Base-by-base conservation (phyloP, 306 rosid species). In the Malus sylvestris region DNA sequence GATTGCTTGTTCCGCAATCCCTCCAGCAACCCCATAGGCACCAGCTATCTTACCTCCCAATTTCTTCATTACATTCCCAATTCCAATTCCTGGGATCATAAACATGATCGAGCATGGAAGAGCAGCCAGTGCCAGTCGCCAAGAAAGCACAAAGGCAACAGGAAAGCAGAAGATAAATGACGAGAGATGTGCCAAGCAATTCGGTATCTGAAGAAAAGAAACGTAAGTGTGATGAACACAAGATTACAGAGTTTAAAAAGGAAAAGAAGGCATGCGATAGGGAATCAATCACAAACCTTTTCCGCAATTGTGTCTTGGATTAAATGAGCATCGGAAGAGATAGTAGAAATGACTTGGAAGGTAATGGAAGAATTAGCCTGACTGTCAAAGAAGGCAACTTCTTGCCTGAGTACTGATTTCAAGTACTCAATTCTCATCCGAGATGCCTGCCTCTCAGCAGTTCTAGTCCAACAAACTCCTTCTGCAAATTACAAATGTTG, bases 381-480 rank as follows among this genome's bases (percentile, higher is more conserved):
- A 66, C 62, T 87, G 80, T 80, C 96, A 19, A 92, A 92, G 85
- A 87, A 92, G 58, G 93, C 89, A 46, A 84, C 92, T 68, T 92
- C 97, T 85, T 92, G 96, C 60, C 82, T 79, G 2, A 92, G 86
- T 14, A 92, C 85, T 49, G 93, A 87, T 72, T 83, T 88, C 1
- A 92, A 88, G 81, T 89, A 91, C 73, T 85, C 92, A 67, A 27
- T 85, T 80, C 92, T 80, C 88, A 92, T 83, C 25, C 88, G 80
- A 10, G 90, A 88, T 22, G 88, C 86, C 78, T 90, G 96, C 76
- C 97, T 88, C 79, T 92, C 97, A 58, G 92, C 93, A 11, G 89
- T 92, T 87, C 96, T 87, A 29, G 91, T 88, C 96, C 97, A 90
- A 81, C 93, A 90, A 67, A 86, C 65, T 76, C 92, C 97, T 76